phyloP scores from a whole-genome alignment of 495 filamentous ascomycete species.

The Aspergillus haitiensis region DNA sequence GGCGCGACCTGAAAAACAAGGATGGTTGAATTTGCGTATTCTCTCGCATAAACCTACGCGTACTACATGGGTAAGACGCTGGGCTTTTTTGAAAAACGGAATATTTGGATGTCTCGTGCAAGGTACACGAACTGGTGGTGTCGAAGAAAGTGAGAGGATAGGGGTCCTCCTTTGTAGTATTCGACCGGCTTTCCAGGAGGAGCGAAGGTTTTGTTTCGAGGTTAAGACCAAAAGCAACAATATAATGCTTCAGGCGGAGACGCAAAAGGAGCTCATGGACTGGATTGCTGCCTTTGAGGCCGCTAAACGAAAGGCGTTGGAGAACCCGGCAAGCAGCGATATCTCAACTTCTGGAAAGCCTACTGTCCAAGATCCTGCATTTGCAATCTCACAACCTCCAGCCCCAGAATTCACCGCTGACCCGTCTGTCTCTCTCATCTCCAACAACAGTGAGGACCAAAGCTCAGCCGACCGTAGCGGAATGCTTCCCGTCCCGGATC shows the following conservation, averaged over 20 bases:
- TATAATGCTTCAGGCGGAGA: constrained; percentile 88
- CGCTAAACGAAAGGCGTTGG: constrained; percentile 87
- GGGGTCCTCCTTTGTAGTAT: constrained; percentile 92
- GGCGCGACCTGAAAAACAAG: constrained; percentile 74
- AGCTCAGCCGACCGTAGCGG: constrained; percentile 56
- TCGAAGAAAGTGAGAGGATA: constrained; percentile 94
- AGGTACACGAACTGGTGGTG: constrained; percentile 76
- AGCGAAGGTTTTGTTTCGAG: constrained; percentile 95
- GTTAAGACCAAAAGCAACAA: constrained; percentile 96
- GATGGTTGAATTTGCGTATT: constrained; percentile 85
- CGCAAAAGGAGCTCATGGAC: constrained; percentile 80
- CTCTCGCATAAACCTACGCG: constrained; percentile 84
- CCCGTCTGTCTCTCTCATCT: constrained; percentile 64
- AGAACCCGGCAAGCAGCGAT: constrained; percentile 67
- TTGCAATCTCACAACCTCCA: constrained; percentile 84
- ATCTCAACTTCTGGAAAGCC: constrained; percentile 57
- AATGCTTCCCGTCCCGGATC: constrained; percentile 67
- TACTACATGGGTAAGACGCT: constrained; percentile 82
- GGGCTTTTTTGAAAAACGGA: constrained; percentile 93
- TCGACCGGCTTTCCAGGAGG: constrained; percentile 86
- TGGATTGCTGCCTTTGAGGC: constrained; percentile 92
- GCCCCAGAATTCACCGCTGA: constrained; percentile 88
- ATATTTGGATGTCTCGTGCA: constrained; percentile 97
- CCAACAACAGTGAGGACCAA: constrained; percentile 56
- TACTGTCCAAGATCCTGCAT: constrained; percentile 71